Evolutionary conservation across 768 basidiomycete genomes (phyloP), one percentile per base, ranked within the genome.

Genomic region (Clavulina sp.): DNA sequence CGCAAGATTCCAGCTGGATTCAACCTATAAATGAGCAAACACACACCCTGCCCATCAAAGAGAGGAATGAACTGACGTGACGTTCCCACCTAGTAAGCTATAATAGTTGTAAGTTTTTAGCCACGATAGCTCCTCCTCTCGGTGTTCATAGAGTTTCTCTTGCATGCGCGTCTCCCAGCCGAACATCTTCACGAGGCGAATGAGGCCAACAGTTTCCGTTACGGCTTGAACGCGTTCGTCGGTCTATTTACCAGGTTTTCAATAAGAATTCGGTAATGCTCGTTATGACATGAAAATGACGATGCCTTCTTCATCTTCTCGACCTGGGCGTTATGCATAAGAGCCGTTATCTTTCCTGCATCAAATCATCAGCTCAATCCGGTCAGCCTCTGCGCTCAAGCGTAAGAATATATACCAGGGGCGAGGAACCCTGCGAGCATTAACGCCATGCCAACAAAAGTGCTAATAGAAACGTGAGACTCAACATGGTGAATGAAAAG

Each of bases 171-270:
- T 70, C 52, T 71, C 69, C 69, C 62, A 66, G 21, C 64, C 81
- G 57, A 84, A 82, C 36, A 82, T 7, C 62, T 84, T 82, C 59
- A 81, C 68, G 74, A 81, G 80, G n/a, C 78, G 71, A 16, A 79
- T 62, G n/a, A 75, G 71, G 50, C 71, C 72, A 58, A 77, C 66
- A 4, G 69, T 69, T 65, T 81, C 79, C 3, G 76, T 75, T 36
- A 81, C 71, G 4, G 66, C 65, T 58, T 79, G 74, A 2, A 82
- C 73, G 23, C 80, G 65, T 4, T 71, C 71, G 59, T 82, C 81
- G 1, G 70, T 73, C 70, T 71, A 29, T 4, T 18, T n/a, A n/a
- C n/a, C n/a, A n/a, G n/a, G n/a, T n/a, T n/a, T n/a, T n/a, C n/a
- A n/a, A n/a, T n/a, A n/a, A 3, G 4, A 23, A 18, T 47, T 16